phyloP scores from a whole-genome alignment of 2,329 filamentous ascomycete genomes.

The Cladorrhinum sp. region DNA sequence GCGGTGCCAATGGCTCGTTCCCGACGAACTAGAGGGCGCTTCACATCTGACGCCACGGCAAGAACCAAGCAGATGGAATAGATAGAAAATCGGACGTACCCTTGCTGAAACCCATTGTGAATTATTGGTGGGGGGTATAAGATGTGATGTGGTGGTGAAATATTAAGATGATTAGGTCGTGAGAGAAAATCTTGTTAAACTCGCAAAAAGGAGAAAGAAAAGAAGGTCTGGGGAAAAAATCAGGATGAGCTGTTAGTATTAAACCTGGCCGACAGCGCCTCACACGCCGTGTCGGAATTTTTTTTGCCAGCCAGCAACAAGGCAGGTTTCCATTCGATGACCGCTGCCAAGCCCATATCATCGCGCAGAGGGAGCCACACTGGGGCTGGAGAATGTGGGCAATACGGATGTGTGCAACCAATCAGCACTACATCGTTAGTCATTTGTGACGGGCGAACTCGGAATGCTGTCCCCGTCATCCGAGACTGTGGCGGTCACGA shows the following conservation, averaged over 20 bases:
- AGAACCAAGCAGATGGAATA: constrained; percentile 3
- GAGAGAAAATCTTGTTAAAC: constrained; percentile 9
- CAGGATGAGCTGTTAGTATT: constrained; percentile 16
- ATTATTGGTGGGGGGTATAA: constrained; percentile 20
- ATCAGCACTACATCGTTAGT: constrained; percentile 23
- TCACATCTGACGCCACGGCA: constrained; percentile 1
- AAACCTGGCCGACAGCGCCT: constrained; percentile 11
- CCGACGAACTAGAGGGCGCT: constrained; percentile 4
- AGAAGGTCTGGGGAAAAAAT: constrained; percentile 16
- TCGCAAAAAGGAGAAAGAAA: constrained; percentile 11
- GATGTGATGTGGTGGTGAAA: constrained; percentile 21
- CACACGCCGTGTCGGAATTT: constrained; percentile 21
- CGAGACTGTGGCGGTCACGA: constrained; percentile 12
- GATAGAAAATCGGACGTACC: constrained; percentile 32
- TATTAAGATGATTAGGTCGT: constrained; percentile 12
- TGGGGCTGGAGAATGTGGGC: constrained; percentile 14
- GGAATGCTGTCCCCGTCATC: constrained; percentile 22
- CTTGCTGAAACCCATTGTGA: constrained; percentile 39
- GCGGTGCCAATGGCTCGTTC: constrained; percentile 25
- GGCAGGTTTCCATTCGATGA: constrained; percentile 18
- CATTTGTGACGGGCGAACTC: constrained; percentile 25
- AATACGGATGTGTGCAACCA: constrained; percentile 6
- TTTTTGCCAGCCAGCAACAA: constrained; percentile 14
- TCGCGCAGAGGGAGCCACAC: constrained; percentile 19
- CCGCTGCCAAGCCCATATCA: constrained; percentile 22